Conservation (phyloP, 192 early-diverging fungal genomes). For the Mortierella antarctica region DNA sequence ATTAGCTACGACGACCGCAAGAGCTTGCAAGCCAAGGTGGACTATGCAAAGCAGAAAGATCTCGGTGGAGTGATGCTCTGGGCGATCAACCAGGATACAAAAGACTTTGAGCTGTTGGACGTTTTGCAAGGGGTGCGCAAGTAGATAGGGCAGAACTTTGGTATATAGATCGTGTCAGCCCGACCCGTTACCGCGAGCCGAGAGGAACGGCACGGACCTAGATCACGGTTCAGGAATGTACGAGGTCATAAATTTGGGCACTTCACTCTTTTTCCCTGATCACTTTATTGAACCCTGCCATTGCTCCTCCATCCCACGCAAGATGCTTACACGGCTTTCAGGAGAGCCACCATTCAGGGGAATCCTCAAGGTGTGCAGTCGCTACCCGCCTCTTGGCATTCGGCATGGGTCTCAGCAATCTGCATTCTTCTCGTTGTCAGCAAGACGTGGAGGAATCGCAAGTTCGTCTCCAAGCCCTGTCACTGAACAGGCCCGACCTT, state of each 20-base stretch:
- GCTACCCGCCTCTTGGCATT: too few relatives aligned
- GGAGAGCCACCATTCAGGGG: too few relatives aligned
- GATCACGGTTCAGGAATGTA: too few relatives aligned
- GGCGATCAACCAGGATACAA: constrained; percentile 71
- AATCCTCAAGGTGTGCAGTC: too few relatives aligned
- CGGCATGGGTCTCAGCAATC: background rate
- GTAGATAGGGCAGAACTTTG: background rate
- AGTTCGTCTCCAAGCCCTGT: background rate
- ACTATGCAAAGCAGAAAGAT: constrained; percentile 64
- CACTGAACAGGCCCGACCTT: too few relatives aligned
- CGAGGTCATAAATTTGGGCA: too few relatives aligned
- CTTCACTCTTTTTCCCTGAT: too few relatives aligned
- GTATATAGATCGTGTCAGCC: background rate
- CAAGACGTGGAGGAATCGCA: background rate
- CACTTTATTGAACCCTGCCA: too few relatives aligned
- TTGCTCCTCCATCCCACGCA: too few relatives aligned
- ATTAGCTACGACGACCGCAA: constrained; percentile 79
- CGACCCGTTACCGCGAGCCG: too few relatives aligned
- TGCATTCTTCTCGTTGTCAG: background rate
- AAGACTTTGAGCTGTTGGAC: constrained; percentile 65
- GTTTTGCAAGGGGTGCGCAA: constrained; percentile 42
- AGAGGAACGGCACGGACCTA: too few relatives aligned
- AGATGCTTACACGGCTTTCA: too few relatives aligned
- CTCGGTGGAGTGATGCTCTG: constrained; percentile 77
- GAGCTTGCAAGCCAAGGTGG: constrained; percentile 66